Base-by-base conservation (phyloP, 2,329 filamentous ascomycete genomes). In the Seiridium cupressi region DNA sequence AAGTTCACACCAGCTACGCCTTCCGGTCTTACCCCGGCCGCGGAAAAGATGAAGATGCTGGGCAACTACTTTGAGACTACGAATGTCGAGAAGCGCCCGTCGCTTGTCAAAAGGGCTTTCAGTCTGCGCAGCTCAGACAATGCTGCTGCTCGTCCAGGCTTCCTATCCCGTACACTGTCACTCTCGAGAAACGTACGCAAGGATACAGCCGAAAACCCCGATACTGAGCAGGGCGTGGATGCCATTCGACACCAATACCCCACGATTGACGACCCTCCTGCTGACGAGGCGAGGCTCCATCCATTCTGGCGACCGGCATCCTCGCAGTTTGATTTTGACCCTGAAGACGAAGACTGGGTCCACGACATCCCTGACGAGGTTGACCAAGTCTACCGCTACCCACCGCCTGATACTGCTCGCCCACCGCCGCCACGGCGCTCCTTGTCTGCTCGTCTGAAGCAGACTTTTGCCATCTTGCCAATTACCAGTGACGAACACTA, bases 1-100 rank as follows among this genome's bases (percentile, higher is more conserved):
- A 81, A 85, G 59, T 85, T 89, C 61, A 88, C 86, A 40, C 85
- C 85, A 0, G 85, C 86, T 34, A 88, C 85, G 0, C 85, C 86
- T 3, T 87, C 84, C 2, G 85, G 82, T 2, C 68, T 83, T 48
- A 87, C 85, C 1, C 84, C 86, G 8, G 75, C 79, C 1, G 68
- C 78, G 2, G 84, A 87, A 63, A 81, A 79, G 66, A 75, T 81
- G 59, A 76, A 76, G 32, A 79, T 80, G 65, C 70, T 84, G 31
- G 84, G 84, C 1, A 85, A 84, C 62, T 84, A 81, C 55, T 82
- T 81, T 56, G 82, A 84, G 35, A 74, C 79, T 32, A 72, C 74
- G 13, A 47, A 47, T 32, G 26, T 46, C 2, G 76, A 74, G 13
- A 77, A 79, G 59, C 79, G 79, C 55, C 79, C 81, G 3, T 87